Conservation (phyloP, 2,329 filamentous ascomycete genomes). For the Sporothrix pseudoabietina region DNA sequence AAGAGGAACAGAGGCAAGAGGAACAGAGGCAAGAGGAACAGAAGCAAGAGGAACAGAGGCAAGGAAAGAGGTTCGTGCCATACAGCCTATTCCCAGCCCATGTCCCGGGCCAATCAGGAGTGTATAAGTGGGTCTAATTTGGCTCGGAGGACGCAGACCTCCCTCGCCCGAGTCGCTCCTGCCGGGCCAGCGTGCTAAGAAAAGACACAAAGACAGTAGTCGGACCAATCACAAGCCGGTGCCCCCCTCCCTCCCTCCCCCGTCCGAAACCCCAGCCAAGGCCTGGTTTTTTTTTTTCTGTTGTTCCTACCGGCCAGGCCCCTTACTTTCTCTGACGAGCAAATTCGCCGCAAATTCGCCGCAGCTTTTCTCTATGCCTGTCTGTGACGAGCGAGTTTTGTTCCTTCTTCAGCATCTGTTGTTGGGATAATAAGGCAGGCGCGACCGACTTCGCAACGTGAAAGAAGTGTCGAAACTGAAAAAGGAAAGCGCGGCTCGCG, state of each 20-base stretch:
- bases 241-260: conserved; percentile 26
- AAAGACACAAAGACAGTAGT: conserved; percentile 24
- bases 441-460: background rate
- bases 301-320: conserved; percentile 17
- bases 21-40: background rate
- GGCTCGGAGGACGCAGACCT: conserved; percentile 7
- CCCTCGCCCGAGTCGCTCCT: conserved; percentile 7
- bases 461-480: background rate
- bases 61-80: conserved; percentile 1
- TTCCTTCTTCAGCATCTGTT: no score
- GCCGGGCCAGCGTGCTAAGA: background rate
- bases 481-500: background rate
- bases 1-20: background rate
- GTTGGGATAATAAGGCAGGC: background rate
- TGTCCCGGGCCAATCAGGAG: conserved; percentile 19
- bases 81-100: conserved; percentile 22
- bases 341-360: conserved; percentile 13
- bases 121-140: conserved; percentile 15
- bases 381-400: background rate
- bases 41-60: background rate
- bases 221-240: conserved; percentile 30
- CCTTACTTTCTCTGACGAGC: background rate
- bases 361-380: background rate
- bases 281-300: background rate
- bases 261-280: conserved; percentile 36